These are phyloP conservation scores for Aphanomyces astaci DNA, from an alignment of 352 stramenopile species.

Conservation along the genomic window DNA sequence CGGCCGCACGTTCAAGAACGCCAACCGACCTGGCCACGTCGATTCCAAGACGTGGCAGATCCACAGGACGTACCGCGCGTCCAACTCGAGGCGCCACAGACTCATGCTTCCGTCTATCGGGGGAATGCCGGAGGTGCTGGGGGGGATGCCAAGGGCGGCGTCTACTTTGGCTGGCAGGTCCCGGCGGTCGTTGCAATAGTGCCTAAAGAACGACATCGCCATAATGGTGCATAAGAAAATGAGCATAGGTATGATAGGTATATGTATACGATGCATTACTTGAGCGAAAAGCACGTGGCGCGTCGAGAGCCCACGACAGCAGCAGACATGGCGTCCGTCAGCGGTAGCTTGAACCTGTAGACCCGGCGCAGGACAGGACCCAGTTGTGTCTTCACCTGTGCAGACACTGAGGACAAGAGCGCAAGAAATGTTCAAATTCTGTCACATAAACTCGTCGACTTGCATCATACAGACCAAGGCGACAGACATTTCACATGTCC, in stretches of 20 bases:
- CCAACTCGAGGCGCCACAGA: constrained; percentile 72
- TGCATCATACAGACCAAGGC: no score
- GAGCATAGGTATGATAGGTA: neutral
- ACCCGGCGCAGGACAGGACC: neutral
- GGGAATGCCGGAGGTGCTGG: no score
- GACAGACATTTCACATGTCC: neutral
- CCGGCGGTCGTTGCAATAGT: neutral
- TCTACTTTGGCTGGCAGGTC: neutral
- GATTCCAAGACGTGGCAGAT: constrained; percentile 34
- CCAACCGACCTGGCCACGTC: constrained; percentile 25
- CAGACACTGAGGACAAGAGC: neutral
- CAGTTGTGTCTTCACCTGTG: neutral
- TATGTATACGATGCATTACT: neutral
- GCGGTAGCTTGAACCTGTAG: constrained; percentile 8
- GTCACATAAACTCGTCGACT: no score
- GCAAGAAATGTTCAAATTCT: no score
- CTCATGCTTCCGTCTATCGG: constrained; percentile 16
- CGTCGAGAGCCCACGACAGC: neutral
- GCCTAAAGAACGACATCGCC: neutral
- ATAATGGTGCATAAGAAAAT: neutral
- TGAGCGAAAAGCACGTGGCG: constrained; percentile 16
- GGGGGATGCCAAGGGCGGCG: neutral
- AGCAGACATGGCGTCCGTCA: neutral
- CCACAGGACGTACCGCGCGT: constrained; percentile 51
- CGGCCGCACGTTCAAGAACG: constrained; percentile 37